These are phyloP conservation scores for Cetradonia linearis DNA, from an alignment of 495 filamentous ascomycete genomes.

Conservation along the genomic window DNA sequence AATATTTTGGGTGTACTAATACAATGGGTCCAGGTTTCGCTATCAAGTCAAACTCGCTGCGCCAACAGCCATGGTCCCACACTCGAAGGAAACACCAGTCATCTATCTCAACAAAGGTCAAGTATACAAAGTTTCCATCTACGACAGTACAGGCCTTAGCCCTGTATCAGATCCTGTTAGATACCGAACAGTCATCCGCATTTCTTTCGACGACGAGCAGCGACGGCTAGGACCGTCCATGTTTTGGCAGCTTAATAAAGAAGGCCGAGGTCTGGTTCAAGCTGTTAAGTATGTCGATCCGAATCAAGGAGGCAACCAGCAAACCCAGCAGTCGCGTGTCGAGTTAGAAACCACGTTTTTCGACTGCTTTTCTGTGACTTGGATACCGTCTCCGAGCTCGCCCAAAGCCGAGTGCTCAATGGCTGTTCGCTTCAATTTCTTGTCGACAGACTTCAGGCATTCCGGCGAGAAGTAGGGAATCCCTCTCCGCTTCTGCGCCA, in stretches of 20 bases:
- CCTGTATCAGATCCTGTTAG: slow-evolving; percentile 36
- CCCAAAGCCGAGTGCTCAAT: slow-evolving; percentile 62
- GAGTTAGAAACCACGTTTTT: slow-evolving; percentile 77
- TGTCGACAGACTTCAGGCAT: slow-evolving; percentile 96
- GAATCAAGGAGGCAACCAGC: slow-evolving; percentile 55
- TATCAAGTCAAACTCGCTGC: slow-evolving; percentile 85
- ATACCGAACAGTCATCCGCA: slow-evolving; percentile 78
- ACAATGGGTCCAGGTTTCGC: slow-evolving; percentile 54
- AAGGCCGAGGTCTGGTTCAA: slow-evolving; percentile 79
- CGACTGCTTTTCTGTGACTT: slow-evolving; percentile 84
- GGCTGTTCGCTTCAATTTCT: slow-evolving; percentile 90
- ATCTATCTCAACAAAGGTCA: slow-evolving; percentile 98
- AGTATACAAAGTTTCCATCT: slow-evolving; percentile 69
- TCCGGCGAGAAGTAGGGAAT: slow-evolving; percentile 97
- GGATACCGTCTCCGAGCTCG: slow-evolving; percentile 56
- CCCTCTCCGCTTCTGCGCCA: slow-evolving; percentile 81
- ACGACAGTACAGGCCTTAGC: slow-evolving; percentile 47
- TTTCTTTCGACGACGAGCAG: slow-evolving; percentile 90
- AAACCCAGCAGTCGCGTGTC: slow-evolving; percentile 58
- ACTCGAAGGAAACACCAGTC: slow-evolving; percentile 76
- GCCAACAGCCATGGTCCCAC: slow-evolving; percentile 88
- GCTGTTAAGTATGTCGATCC: slow-evolving; percentile 90
- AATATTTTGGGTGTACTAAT: slow-evolving; percentile 29
- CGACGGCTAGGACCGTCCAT: slow-evolving; percentile 69
- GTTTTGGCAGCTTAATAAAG: slow-evolving; percentile 98